Percentiles rank a stretch among this genome's conserved stretches.
phyloP scores from a whole-genome alignment of 345 rosid genomes.

The Rhizophora apiculata region DNA sequence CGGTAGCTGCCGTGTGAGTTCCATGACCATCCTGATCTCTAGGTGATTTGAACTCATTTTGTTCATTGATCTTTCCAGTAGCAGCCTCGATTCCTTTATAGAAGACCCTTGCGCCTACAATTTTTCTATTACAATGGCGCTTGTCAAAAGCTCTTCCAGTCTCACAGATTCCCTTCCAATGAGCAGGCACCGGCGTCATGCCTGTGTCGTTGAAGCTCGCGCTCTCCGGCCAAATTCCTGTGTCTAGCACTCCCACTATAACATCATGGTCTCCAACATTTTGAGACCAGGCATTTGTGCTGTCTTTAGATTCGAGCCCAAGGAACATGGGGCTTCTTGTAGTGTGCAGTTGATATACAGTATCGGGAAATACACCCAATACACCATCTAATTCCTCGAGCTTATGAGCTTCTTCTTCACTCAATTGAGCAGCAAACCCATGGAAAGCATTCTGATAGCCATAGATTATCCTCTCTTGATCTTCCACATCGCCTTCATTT shows the following conservation, averaged over 20 bases:
- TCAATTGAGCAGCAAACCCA: slow-evolving; percentile 25
- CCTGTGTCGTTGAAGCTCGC: slow-evolving; percentile 32
- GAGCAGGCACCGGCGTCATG: slow-evolving; percentile 22
- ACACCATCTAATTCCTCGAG: slow-evolving; percentile 25
- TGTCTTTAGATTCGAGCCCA: slow-evolving; percentile 21
- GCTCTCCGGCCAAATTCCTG: slow-evolving; percentile 32
- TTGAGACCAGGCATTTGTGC: slow-evolving; percentile 18
- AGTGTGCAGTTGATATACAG: slow-evolving; percentile 25
- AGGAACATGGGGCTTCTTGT: slow-evolving; percentile 32
- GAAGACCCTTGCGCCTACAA: slow-evolving; percentile 27
- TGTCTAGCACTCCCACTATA: slow-evolving; percentile 29
- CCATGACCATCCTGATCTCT: slow-evolving; percentile 37
- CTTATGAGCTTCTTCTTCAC: slow-evolving; percentile 25
- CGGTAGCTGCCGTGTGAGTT: slow-evolving; percentile 33
- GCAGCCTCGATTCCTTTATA: slow-evolving; percentile 27
- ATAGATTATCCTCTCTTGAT: slow-evolving; percentile 47
- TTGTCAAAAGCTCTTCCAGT: slow-evolving; percentile 24
- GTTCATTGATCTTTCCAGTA: slow-evolving; percentile 23
- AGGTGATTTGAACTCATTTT: slow-evolving; percentile 24
- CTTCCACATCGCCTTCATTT: slow-evolving; percentile 29
- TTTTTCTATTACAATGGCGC: slow-evolving; percentile 25
- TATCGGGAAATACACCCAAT: slow-evolving; percentile 24
- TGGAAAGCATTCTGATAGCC: slow-evolving; percentile 27
- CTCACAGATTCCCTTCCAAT: slow-evolving; percentile 29
- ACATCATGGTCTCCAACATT: slow-evolving; percentile 21